A percentile compares a stretch with the other conserved stretches of the same genome.
These are phyloP conservation scores for Neofusicoccum ribis DNA, from an alignment of 2,329 filamentous ascomycete genomes.

Conservation along the genomic window DNA sequence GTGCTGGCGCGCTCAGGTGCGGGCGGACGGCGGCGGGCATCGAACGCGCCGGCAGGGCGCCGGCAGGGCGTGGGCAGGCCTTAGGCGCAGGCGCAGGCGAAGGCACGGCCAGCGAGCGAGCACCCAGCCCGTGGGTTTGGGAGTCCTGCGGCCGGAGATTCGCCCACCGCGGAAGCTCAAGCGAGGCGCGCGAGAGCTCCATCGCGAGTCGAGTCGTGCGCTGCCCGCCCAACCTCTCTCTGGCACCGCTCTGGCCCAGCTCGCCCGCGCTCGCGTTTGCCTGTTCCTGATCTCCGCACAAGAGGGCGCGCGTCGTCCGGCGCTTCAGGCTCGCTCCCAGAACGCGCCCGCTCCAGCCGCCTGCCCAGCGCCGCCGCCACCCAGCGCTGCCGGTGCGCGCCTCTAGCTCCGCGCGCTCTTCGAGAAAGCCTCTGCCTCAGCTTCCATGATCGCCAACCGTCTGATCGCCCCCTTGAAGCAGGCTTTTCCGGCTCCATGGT, in stretches of 20 bases:
- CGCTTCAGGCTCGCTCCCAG: constrained; percentile 17
- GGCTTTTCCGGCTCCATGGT: constrained; percentile 21
- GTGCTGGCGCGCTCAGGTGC: too few relatives aligned
- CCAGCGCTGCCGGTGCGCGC: constrained; percentile 9
- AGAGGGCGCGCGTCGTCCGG: constrained; percentile 11
- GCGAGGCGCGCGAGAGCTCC: constrained; percentile 1
- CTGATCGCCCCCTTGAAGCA: constrained; percentile 19
- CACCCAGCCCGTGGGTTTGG: constrained; percentile 10
- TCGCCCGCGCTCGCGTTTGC: neutral
- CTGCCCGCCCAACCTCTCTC: constrained; percentile 16
- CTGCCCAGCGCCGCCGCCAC: constrained; percentile 6
- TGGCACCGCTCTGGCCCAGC: constrained; percentile 1
- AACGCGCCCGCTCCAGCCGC: neutral
- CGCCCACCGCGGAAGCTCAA: constrained; percentile 12
- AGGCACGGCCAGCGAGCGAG: constrained; percentile 7
- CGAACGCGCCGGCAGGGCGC: too few relatives aligned
- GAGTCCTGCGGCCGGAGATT: constrained; percentile 17
- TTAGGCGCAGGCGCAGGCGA: neutral
- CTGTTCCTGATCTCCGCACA: constrained; percentile 18
- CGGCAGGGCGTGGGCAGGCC: too few relatives aligned
- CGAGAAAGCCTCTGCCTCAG: constrained; percentile 15
- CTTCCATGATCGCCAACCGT: constrained; percentile 19
- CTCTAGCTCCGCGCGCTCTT: constrained; percentile 14
- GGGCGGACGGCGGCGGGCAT: neutral
- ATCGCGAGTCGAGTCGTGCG: constrained; percentile 12